Evolutionary conservation across 768 basidiomycete genomes (phyloP).

Genomic region (Tylopilus balloui): DNA sequence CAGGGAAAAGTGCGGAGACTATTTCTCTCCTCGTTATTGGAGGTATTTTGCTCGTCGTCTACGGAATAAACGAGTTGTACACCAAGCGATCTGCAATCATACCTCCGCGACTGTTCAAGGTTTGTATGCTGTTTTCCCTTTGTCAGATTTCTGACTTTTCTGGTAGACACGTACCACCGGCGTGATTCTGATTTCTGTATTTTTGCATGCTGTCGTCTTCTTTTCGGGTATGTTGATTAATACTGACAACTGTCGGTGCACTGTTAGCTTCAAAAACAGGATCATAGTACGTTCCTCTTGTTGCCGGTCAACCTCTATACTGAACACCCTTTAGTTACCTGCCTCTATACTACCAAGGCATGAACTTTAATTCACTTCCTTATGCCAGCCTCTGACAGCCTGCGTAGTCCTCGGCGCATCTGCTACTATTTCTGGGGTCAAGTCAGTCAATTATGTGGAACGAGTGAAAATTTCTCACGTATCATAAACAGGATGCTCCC

Average conservation of each 20-base stretch:
- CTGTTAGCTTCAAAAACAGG: conserved; percentile 11
- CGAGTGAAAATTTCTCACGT: background rate
- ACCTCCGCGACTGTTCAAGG: conserved; percentile 38
- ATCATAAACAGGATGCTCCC: conserved; percentile 32
- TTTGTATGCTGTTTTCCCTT: background rate
- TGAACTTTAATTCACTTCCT: background rate
- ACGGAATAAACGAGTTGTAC: conserved; percentile 32
- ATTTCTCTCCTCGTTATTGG: conserved; percentile 38
- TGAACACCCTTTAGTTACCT: conserved; percentile 29
- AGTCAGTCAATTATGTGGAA: conserved; percentile 11
- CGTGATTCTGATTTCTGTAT: conserved; percentile 27
- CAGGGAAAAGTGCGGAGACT: conserved; percentile 31
- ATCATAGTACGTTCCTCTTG: conserved; percentile 22
- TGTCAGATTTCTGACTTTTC: background rate
- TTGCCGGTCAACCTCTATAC: background rate
- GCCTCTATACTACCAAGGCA: conserved; percentile 39
- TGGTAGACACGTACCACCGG: conserved; percentile 37
- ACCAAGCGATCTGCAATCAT: conserved; percentile 36
- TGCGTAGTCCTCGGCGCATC: conserved; percentile 33
- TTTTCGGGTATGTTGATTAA: conserved; percentile 25
- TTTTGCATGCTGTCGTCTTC: conserved; percentile 35
- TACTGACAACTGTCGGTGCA: background rate
- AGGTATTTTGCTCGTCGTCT: conserved; percentile 26
- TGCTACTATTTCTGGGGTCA: conserved; percentile 32
- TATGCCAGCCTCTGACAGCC: background rate